Percentiles rank a stretch among this genome's conserved stretches.
These are phyloP conservation scores for Starmerella apicola DNA, from an alignment of 805 yeast genomes.

Conservation along the genomic window DNA sequence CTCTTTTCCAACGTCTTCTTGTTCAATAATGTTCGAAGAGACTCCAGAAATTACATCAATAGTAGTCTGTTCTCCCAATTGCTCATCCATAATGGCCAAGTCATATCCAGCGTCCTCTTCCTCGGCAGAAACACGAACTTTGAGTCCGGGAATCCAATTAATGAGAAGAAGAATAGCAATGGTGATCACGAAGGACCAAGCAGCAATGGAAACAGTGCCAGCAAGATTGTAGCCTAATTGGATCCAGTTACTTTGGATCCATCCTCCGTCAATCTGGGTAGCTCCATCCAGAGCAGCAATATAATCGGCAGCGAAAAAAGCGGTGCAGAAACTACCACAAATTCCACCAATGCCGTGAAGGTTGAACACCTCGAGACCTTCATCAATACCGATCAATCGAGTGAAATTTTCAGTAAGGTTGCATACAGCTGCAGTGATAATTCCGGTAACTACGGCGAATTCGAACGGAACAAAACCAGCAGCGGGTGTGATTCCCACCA, in stretches of 20 bases:
- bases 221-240: slow-evolving; percentile 13
- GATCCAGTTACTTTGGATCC: slow-evolving; percentile 13
- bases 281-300: slow-evolving; percentile 12
- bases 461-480: slow-evolving; percentile 88
- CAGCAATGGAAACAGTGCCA: slow-evolving; percentile 9
- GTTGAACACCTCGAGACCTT: slow-evolving; percentile 89
- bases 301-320: slow-evolving; percentile 52
- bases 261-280: slow-evolving; percentile 10
- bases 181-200: slow-evolving; percentile 12
- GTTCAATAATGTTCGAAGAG: too few relatives aligned
- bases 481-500: slow-evolving; percentile 91
- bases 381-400: slow-evolving; percentile 61
- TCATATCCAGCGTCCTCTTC: slow-evolving; percentile 10
- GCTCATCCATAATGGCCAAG: slow-evolving; percentile 10
- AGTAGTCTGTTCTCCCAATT: background rate
- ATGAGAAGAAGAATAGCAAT: slow-evolving; percentile 3
- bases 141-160: slow-evolving; percentile 9
- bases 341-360: slow-evolving; percentile 35
- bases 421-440: slow-evolving; percentile 59
- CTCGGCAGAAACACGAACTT: slow-evolving; percentile 6
- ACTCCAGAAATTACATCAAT: background rate
- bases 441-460: slow-evolving; percentile 64
- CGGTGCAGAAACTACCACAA: slow-evolving; percentile 53
- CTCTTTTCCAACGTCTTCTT: too few relatives aligned
- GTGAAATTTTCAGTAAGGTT: slow-evolving; percentile 79